Evolutionary conservation across 2,329 filamentous ascomycete genomes (phyloP).

Genomic region (Ilyonectria destructans): DNA sequence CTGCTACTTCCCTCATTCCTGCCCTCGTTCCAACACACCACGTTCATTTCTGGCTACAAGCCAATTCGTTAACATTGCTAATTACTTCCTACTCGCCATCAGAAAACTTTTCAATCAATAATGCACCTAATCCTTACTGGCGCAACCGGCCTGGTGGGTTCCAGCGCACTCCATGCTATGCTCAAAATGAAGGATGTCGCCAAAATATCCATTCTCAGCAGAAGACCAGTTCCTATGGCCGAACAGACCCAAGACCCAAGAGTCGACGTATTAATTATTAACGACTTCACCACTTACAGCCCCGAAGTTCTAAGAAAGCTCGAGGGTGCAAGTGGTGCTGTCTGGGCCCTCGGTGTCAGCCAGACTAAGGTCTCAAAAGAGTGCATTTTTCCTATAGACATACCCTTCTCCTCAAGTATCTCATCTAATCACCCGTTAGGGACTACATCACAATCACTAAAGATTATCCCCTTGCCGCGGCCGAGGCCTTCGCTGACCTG

Average conservation of each 20-base stretch:
- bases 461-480: slow-evolving; percentile 36
- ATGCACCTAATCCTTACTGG: slow-evolving; percentile 52
- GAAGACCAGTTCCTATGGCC: slow-evolving; percentile 36
- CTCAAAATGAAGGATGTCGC: slow-evolving; percentile 39
- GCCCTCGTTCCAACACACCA: too few relatives aligned
- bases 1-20: too few relatives aligned
- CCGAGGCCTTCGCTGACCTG: slow-evolving; percentile 32
- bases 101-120: too few relatives aligned
- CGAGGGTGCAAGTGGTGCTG: slow-evolving; percentile 13
- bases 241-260: slow-evolving; percentile 24
- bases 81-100: too few relatives aligned
- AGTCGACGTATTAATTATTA: slow-evolving; percentile 39
- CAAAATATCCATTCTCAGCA: slow-evolving; percentile 41
- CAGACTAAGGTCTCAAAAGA: slow-evolving; percentile 40
- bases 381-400: neutral
- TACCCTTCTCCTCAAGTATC: too few relatives aligned
- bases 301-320: slow-evolving; percentile 22
- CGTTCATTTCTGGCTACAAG: too few relatives aligned
- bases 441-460: slow-evolving; percentile 40
- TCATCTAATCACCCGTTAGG: neutral
- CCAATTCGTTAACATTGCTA: too few relatives aligned
- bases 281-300: slow-evolving; percentile 30
- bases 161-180: slow-evolving; percentile 39
- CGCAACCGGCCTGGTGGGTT: slow-evolving; percentile 40
- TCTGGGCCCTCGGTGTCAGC: slow-evolving; percentile 43